A percentile compares a stretch with the other conserved stretches of the same genome.
These are phyloP conservation scores for Wickerhamiella cacticola DNA, from an alignment of 805 yeast species.

Conservation along the genomic window DNA sequence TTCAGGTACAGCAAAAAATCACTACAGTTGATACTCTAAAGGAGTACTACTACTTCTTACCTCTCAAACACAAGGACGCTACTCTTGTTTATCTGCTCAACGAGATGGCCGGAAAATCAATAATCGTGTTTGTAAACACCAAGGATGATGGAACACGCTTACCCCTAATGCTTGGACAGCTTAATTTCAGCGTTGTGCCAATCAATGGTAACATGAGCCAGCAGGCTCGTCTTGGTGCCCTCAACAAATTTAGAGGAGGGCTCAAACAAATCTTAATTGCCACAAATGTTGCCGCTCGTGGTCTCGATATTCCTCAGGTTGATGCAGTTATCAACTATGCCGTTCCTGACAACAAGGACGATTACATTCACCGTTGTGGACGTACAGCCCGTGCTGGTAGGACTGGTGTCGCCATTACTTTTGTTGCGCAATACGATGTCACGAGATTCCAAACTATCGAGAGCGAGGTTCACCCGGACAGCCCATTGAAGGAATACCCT, in stretches of 20 bases:
- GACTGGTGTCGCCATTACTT: slow-evolving; percentile 78
- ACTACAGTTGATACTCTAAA: slow-evolving; percentile 89
- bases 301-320: slow-evolving; percentile 88
- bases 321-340: slow-evolving; percentile 85
- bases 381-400: slow-evolving; percentile 95
- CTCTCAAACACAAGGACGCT: slow-evolving; percentile 87
- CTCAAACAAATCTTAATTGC: slow-evolving; percentile 56
- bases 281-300: slow-evolving; percentile 96
- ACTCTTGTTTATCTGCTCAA: slow-evolving; percentile 69
- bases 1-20: slow-evolving; percentile 78
- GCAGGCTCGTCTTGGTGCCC: slow-evolving; percentile 64
- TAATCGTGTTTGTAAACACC: slow-evolving; percentile 83
- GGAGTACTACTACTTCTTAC: slow-evolving; percentile 79
- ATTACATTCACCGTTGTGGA: slow-evolving; percentile 88
- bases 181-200: slow-evolving; percentile 85
- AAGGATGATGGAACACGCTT: slow-evolving; percentile 92
- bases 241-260: slow-evolving; percentile 45
- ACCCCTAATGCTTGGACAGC: slow-evolving; percentile 61
- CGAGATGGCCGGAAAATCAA: slow-evolving; percentile 73
- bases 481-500: slow-evolving; percentile 71
- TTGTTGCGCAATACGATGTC: slow-evolving; percentile 89
- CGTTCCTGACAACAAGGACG: slow-evolving; percentile 88
- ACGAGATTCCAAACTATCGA: slow-evolving; percentile 83
- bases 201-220: slow-evolving; percentile 94
- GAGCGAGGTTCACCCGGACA: slow-evolving; percentile 53